A percentile compares a stretch with the other conserved stretches of the same genome.
Conservation (phyloP, 495 filamentous ascomycete species). For the Xylaria nigripes region DNA sequence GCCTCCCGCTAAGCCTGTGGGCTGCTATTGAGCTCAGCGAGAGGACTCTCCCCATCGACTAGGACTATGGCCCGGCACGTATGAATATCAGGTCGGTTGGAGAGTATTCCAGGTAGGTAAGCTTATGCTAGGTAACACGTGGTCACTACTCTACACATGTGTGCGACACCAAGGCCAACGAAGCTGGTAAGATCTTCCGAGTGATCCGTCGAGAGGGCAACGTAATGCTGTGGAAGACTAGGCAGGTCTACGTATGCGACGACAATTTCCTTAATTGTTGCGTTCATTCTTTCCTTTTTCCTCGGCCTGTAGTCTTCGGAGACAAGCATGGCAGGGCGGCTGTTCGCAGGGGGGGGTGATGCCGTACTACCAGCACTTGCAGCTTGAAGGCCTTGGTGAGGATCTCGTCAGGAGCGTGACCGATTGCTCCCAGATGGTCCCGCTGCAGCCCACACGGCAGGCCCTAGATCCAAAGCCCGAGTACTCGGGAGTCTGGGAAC, state of each 20-base stretch:
- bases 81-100: too few relatives aligned
- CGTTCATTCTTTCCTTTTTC: not conserved
- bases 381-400: not conserved
- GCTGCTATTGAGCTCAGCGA: too few relatives aligned
- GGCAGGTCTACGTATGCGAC: not conserved
- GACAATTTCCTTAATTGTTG: not conserved
- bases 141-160: not conserved
- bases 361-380: not conserved
- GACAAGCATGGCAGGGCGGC: not conserved
- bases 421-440: not conserved
- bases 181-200: slow-evolving; percentile 2
- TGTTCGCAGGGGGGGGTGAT: slow-evolving; percentile 1
- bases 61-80: too few relatives aligned
- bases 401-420: slow-evolving; percentile 2
- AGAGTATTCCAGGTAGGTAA: not conserved
- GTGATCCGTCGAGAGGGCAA: not conserved
- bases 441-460: not conserved
- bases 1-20: too few relatives aligned
- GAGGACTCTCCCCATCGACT: too few relatives aligned
- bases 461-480: slow-evolving; percentile 7
- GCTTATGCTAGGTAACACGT: slow-evolving; percentile 1
- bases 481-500: slow-evolving; percentile 6
- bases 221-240: not conserved
- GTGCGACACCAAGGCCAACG: not conserved
- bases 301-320: not conserved